phyloP scores from a whole-genome alignment of 768 basidiomycete species.

The Lyophyllum shimeji region DNA sequence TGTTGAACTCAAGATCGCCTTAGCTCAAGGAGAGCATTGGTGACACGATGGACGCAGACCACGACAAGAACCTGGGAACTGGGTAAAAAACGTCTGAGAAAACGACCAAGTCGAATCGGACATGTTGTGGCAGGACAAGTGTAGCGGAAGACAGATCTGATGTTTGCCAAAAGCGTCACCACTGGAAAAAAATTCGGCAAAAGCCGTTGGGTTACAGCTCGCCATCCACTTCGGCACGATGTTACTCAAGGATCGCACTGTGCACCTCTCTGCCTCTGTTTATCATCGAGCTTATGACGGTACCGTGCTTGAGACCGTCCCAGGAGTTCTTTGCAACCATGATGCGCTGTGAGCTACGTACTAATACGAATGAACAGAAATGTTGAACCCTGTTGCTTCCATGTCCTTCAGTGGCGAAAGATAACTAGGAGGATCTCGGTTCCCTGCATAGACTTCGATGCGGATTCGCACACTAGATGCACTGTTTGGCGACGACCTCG shows the following conservation, averaged over 20 bases:
- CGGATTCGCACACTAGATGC: not conserved
- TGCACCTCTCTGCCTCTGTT: no score
- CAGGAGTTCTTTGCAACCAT: no score
- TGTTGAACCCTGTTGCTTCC: not conserved
- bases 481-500: not conserved
- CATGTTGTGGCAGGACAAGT: conserved; percentile 14
- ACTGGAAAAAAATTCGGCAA: not conserved
- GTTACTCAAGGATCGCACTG: no score
- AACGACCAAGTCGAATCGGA: conserved; percentile 41
- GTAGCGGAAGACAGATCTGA: not conserved
- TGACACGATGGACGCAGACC: conserved; percentile 40
- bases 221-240: no score
- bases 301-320: no score
- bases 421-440: not conserved
- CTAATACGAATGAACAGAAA: not conserved
- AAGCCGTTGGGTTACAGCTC: not conserved
- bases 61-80: conserved; percentile 49
- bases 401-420: not conserved
- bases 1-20: conserved; percentile 25
- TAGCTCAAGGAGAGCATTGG: conserved; percentile 11
- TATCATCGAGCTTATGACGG: no score
- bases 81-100: conserved; percentile 46
- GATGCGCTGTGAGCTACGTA: no score
- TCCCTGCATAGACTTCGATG: not conserved
- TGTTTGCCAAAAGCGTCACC: not conserved